phyloP scores from a whole-genome alignment of 495 filamentous ascomycete species.

The Cercophora newfieldiana region DNA sequence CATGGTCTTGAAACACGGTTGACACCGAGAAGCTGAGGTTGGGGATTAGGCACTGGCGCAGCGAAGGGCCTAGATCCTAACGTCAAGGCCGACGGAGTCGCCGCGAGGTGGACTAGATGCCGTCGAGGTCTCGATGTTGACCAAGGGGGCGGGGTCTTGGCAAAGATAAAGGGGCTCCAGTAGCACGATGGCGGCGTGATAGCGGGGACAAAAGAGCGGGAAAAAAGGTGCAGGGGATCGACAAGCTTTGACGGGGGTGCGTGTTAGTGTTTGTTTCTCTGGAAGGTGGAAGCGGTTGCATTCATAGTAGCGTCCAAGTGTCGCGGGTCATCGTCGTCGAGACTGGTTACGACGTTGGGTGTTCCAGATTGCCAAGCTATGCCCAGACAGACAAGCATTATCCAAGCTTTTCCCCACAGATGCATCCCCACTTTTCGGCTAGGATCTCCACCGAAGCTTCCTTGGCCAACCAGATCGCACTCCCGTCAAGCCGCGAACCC shows the following conservation, averaged over 20 bases:
- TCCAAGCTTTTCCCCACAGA: conserved; percentile 8
- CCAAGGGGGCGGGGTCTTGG: conserved; percentile 2
- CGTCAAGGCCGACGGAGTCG: background rate
- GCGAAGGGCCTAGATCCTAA: background rate
- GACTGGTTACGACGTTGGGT: conserved; percentile 38
- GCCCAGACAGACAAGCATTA: conserved; percentile 11
- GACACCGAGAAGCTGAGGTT: conserved; percentile 22
- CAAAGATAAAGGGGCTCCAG: background rate
- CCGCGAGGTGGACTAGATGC: background rate
- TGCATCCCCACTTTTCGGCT: background rate
- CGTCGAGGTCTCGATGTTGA: background rate
- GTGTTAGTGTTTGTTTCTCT: background rate
- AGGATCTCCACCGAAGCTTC: conserved; percentile 4
- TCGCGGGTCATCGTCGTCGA: conserved; percentile 27
- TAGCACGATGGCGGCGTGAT: background rate
- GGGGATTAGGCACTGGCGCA: background rate
- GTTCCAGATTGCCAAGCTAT: conserved; percentile 29
- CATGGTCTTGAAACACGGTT: conserved; percentile 33
- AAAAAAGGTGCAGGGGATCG: background rate
- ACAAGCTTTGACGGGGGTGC: background rate
- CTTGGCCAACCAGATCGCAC: conserved; percentile 10
- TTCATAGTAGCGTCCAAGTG: background rate
- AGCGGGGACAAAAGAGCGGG: background rate
- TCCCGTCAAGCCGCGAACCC: background rate
- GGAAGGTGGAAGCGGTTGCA: background rate